Conservation (phyloP, 306 rosid genomes). For the Neltuma alba region DNA sequence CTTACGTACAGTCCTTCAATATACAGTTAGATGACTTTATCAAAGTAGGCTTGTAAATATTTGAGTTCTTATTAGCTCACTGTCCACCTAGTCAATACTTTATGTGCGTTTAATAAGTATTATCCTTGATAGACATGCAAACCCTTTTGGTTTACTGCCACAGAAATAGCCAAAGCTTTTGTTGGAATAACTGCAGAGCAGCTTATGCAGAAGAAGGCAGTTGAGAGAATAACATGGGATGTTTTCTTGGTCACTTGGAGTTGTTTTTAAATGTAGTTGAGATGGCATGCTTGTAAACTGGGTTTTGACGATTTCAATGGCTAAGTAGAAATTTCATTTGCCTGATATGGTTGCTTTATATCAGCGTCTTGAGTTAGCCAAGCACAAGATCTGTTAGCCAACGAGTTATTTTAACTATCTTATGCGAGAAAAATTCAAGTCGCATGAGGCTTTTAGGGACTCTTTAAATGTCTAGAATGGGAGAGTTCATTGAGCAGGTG, state of each 20-base stretch:
- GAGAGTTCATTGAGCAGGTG: too few species aligned
- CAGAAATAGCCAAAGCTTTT: slow-evolving; percentile 18
- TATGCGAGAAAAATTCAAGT: not conserved
- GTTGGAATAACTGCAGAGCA: not conserved
- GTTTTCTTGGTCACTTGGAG: not conserved
- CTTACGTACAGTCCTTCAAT: not conserved
- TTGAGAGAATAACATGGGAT: not conserved
- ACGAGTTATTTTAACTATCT: not conserved
- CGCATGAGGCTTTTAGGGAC: not conserved
- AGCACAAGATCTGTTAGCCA: not conserved
- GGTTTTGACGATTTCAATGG: not conserved
- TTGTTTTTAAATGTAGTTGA: not conserved
- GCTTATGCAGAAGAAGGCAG: slow-evolving; percentile 13
- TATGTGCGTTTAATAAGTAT: not conserved
- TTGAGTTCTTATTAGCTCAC: not conserved
- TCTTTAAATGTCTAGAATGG: too few species aligned
- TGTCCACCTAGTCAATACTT: not conserved
- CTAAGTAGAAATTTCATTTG: not conserved
- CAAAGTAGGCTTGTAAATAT: not conserved
- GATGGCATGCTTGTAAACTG: not conserved
- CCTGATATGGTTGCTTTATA: not conserved
- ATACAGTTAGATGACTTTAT: not conserved
- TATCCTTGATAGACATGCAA: not conserved
- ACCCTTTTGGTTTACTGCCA: not conserved
- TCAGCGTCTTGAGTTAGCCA: not conserved